These are phyloP conservation scores for Fusarium sp. DNA, from an alignment of 2,329 filamentous ascomycete species.

Conservation along the genomic window DNA sequence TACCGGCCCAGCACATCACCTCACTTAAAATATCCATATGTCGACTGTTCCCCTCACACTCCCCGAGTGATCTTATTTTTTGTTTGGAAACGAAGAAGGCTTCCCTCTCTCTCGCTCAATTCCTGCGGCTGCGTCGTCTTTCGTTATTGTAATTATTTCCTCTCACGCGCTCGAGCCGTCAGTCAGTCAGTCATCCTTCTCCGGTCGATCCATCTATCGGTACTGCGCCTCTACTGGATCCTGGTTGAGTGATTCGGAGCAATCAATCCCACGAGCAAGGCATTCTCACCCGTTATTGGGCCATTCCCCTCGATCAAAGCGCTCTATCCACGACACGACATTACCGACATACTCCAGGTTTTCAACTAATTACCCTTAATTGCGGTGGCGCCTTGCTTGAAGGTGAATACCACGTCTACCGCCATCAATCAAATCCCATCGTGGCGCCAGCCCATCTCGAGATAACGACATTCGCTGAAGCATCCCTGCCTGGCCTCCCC, in stretches of 20 bases:
- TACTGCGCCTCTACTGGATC: constrained; percentile 7
- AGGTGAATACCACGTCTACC: neutral
- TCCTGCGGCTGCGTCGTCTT: constrained; percentile 25
- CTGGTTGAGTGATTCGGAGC: constrained; percentile 15
- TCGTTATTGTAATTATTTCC: constrained; percentile 28
- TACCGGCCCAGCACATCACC: constrained; percentile 17
- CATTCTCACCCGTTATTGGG: constrained; percentile 12
- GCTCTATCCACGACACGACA: constrained; percentile 13
- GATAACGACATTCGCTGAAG: constrained; percentile 24
- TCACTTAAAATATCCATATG: constrained; percentile 30
- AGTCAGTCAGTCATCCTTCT: constrained; percentile 8
- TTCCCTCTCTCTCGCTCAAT: constrained; percentile 16
- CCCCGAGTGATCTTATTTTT: constrained; percentile 22
- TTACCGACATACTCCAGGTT: constrained; percentile 22
- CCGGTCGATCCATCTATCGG: constrained; percentile 4
- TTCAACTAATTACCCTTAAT: constrained; percentile 14
- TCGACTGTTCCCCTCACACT: constrained; percentile 20
- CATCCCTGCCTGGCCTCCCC: neutral
- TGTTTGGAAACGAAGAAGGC: constrained; percentile 9
- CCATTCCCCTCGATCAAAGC: constrained; percentile 15
- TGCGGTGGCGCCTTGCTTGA: constrained; percentile 12
- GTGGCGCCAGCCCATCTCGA: constrained; percentile 13
- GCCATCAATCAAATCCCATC: constrained; percentile 13
- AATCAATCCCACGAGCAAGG: constrained; percentile 23
- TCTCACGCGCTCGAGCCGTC: constrained; percentile 12